Conservation (phyloP, 2,329 filamentous ascomycete genomes). For the Anthostomella pinea region DNA sequence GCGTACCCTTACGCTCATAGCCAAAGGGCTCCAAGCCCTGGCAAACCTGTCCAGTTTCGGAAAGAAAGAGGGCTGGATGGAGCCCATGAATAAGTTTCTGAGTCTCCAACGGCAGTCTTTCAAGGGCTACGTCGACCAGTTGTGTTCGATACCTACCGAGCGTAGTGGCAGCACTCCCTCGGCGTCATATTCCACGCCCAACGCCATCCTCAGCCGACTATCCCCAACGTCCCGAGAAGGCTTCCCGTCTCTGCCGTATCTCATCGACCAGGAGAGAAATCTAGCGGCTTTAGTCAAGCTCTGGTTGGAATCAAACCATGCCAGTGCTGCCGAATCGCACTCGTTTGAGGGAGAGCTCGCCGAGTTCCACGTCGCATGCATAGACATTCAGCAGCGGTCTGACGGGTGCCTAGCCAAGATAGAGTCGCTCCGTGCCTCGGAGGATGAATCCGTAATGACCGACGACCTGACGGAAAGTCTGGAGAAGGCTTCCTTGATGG, state of each 20-base stretch:
- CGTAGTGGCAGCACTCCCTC: conserved; percentile 63
- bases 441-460: conserved; percentile 32
- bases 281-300: conserved; percentile 80
- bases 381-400: conserved; percentile 48
- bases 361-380: conserved; percentile 51
- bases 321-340: conserved; percentile 32
- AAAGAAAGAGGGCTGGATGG: conserved; percentile 98
- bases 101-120: conserved; percentile 72
- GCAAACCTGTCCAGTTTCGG: conserved; percentile 90
- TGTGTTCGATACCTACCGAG: conserved; percentile 79
- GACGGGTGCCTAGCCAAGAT: conserved; percentile 50
- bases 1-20: conserved; percentile 85
- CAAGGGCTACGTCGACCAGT: conserved; percentile 80
- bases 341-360: conserved; percentile 51
- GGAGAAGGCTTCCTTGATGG: conserved; percentile 41
- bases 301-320: conserved; percentile 62
- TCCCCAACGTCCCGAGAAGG: conserved; percentile 82
- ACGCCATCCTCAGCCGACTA: conserved; percentile 82
- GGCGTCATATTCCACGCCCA: conserved; percentile 86
- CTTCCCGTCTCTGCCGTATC: conserved; percentile 87
- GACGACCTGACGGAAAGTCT: conserved; percentile 45
- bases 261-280: conserved; percentile 84
- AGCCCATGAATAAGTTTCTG: conserved; percentile 92
- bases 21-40: conserved; percentile 86
- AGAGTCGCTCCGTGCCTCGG: conserved; percentile 42